Evolutionary conservation across 148 eudicot species (phyloP).

Genomic region (Chenopodium berlandieri): DNA sequence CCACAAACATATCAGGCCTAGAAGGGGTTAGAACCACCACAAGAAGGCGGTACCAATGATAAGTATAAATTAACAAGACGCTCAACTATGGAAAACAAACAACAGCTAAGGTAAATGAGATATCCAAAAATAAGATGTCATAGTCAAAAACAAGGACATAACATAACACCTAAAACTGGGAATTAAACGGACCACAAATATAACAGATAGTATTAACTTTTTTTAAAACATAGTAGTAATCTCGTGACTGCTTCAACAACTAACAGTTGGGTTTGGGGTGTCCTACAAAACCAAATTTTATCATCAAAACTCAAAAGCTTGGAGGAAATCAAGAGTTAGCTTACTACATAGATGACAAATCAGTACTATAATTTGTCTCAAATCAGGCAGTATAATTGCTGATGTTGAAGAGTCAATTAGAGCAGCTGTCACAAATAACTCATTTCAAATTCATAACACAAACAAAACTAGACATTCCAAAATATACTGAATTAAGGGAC

Average conservation of each 20-base stretch:
- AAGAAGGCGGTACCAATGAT: background rate
- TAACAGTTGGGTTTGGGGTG: background rate
- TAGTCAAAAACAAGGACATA: slow-evolving; percentile 32
- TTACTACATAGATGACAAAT: slow-evolving; percentile 6
- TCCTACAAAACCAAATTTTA: slow-evolving; percentile 3
- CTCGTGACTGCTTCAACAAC: slow-evolving; percentile 34
- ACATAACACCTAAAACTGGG: slow-evolving; percentile 18
- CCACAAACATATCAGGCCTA: background rate
- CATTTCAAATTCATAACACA: background rate
- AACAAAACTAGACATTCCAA: slow-evolving; percentile 12
- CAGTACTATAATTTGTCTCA: slow-evolving; percentile 1
- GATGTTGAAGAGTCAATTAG: background rate
- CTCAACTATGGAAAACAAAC: background rate
- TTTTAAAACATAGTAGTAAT: slow-evolving; percentile 7
- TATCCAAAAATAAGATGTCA: slow-evolving; percentile 17
- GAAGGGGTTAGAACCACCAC: background rate
- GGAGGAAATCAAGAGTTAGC: slow-evolving; percentile 1
- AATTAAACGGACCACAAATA: slow-evolving; percentile 19
- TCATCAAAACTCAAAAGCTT: background rate
- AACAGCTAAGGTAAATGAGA: background rate
- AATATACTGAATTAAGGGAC: background rate
- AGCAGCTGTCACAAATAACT: background rate
- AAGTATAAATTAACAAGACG: background rate
- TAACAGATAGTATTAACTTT: background rate
- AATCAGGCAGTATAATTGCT: background rate